Percentiles rank a stretch among this genome's conserved stretches.
phyloP scores from a whole-genome alignment of 805 yeast species.

The Tetrapisispora nanseiensis region DNA sequence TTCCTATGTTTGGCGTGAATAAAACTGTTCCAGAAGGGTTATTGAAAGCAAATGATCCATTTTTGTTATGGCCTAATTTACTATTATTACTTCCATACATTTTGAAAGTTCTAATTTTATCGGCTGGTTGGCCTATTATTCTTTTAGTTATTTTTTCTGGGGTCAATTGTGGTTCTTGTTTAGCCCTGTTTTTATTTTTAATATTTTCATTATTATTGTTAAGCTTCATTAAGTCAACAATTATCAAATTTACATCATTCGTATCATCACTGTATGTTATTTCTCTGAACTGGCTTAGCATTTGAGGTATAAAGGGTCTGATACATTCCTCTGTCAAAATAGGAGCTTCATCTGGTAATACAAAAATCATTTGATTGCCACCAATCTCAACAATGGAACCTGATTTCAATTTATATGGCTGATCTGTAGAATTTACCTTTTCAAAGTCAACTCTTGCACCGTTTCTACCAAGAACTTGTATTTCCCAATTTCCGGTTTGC shows the following conservation, averaged over 20 bases:
- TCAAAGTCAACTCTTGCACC: conserved; percentile 82
- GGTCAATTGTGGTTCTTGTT: neutral
- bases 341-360: conserved; percentile 81
- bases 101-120: conserved; percentile 25
- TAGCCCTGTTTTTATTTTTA: neutral
- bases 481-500: conserved; percentile 70
- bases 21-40: conserved; percentile 2
- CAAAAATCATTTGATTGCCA: conserved; percentile 97
- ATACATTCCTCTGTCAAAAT: conserved; percentile 37
- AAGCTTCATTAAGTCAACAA: conserved; percentile 1
- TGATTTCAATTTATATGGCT: conserved; percentile 51
- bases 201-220: neutral
- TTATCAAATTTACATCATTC: neutral
- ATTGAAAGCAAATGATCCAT: neutral
- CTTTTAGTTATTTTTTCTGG: conserved; percentile 3
- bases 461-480: conserved; percentile 75
- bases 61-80: conserved; percentile 2
- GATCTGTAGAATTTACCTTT: conserved; percentile 30
- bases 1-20: neutral
- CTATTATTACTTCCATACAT: conserved; percentile 21
- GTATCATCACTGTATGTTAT: neutral
- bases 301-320: conserved; percentile 27
- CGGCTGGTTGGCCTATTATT: conserved; percentile 9
- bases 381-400: conserved; percentile 91
- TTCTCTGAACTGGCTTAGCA: conserved; percentile 7